Conservation (phyloP, 2,329 filamentous ascomycete genomes). For the Fusarium pilosicola region DNA sequence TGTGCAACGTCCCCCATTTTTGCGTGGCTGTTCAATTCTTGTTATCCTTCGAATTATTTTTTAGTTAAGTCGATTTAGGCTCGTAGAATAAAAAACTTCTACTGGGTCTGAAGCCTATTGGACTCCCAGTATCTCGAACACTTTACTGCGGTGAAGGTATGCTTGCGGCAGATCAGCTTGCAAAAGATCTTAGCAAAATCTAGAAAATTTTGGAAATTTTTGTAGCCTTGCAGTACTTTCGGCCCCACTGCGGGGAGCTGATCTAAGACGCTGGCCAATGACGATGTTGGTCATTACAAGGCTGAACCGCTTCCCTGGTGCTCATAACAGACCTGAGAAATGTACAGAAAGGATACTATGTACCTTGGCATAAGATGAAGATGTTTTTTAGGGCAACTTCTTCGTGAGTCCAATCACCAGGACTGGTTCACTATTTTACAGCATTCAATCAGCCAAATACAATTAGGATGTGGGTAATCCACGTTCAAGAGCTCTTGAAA, state of each 20-base stretch:
- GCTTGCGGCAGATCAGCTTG: constrained; percentile 8
- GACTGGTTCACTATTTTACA: neutral
- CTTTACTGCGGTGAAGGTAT: constrained; percentile 7
- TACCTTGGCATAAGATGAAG: neutral
- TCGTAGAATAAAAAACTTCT: neutral
- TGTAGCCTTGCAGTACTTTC: constrained; percentile 38
- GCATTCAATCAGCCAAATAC: neutral
- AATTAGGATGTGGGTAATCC: neutral
- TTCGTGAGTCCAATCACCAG: neutral
- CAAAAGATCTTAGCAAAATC: constrained; percentile 30
- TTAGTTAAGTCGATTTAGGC: neutral
- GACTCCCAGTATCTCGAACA: constrained; percentile 29
- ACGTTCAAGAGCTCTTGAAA: neutral
- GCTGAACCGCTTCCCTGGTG: constrained; percentile 24
- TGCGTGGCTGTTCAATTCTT: constrained; percentile 3
- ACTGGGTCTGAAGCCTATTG: constrained; percentile 12
- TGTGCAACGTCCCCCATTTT: constrained; percentile 59
- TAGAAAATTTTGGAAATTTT: constrained; percentile 43
- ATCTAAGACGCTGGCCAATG: constrained; percentile 6
- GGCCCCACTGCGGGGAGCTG: constrained; percentile 39
- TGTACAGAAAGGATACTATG: neutral
- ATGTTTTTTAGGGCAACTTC: neutral
- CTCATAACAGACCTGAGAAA: neutral
- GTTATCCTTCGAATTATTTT: neutral
- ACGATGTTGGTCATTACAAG: constrained; percentile 4